Conservation (phyloP, 306 rosid genomes). For the Clitoria ternatea region DNA sequence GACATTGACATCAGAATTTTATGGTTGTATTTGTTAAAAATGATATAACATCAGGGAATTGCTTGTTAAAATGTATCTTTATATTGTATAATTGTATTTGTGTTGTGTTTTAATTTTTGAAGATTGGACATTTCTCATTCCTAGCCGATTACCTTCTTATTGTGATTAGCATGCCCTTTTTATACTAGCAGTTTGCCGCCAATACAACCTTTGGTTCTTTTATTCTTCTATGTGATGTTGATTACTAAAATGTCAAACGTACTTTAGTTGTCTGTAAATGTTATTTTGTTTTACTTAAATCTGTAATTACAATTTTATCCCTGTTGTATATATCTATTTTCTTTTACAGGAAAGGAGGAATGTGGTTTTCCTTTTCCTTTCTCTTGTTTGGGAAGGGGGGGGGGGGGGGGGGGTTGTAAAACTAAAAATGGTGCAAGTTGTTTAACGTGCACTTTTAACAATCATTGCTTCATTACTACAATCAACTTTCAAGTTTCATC, state of each 20-base stretch:
- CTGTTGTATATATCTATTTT: neutral
- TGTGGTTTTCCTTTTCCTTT: no score
- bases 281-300: neutral
- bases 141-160: neutral
- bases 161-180: neutral
- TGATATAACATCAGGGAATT: neutral
- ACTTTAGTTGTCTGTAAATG: neutral
- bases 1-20: no score
- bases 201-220: neutral
- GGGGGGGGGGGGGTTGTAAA: neutral
- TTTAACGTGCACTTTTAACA: neutral
- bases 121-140: neutral
- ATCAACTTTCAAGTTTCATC: neutral
- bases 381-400: no score
- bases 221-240: neutral
- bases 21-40: no score
- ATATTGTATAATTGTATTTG: neutral
- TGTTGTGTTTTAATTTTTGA: neutral
- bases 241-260: neutral
- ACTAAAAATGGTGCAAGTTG: neutral
- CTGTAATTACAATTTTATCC: neutral
- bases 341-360: neutral
- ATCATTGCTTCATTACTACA: neutral
- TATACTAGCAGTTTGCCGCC: neutral
- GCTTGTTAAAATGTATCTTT: neutral